Percentiles rank a stretch among this genome's conserved stretches.
These are phyloP conservation scores for Closterium sp. DNA, from an alignment of 139 green algal genomes.

Conservation along the genomic window DNA sequence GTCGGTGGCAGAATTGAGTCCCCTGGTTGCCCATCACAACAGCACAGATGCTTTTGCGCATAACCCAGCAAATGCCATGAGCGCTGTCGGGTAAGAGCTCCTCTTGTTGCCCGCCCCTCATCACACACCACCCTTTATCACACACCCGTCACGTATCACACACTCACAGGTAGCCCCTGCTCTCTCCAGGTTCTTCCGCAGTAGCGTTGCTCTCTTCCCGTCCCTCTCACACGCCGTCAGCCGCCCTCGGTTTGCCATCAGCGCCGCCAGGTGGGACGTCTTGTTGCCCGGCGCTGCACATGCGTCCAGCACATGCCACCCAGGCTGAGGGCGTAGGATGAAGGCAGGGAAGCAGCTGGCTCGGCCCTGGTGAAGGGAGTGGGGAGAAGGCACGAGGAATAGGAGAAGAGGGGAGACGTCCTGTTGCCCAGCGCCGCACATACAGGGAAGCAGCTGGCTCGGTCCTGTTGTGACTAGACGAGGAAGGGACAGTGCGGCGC, in stretches of 20 bases:
- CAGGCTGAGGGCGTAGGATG: slow-evolving; percentile 69
- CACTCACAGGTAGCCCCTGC: slow-evolving; percentile 57
- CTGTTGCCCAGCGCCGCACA: too few relatives aligned
- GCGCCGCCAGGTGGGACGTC: slow-evolving; percentile 88
- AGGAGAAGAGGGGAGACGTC: too few relatives aligned
- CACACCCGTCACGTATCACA: background rate
- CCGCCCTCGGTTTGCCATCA: slow-evolving; percentile 61
- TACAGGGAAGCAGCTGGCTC: too few relatives aligned
- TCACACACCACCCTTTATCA: background rate
- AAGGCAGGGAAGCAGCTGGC: slow-evolving; percentile 86
- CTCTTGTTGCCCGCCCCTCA: too few relatives aligned
- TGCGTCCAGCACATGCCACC: slow-evolving; percentile 74
- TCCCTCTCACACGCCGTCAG: slow-evolving; percentile 88
- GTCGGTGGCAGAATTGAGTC: too few relatives aligned
- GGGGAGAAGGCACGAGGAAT: background rate
- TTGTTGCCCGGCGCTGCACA: slow-evolving; percentile 98
- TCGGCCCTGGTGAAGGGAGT: slow-evolving; percentile 61
- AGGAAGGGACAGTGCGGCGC: too few relatives aligned
- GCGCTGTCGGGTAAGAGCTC: too few relatives aligned
- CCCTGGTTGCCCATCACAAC: too few relatives aligned
- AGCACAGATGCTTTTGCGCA: too few relatives aligned
- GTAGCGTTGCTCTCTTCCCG: slow-evolving; percentile 62
- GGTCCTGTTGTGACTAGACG: too few relatives aligned
- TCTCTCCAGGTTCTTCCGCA: slow-evolving; percentile 63
- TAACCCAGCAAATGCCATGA: too few relatives aligned